Evolutionary conservation across 139 green algal species (phyloP), one percentile per base, ranked within the genome.

Genomic region (Tetraselmis striata): DNA sequence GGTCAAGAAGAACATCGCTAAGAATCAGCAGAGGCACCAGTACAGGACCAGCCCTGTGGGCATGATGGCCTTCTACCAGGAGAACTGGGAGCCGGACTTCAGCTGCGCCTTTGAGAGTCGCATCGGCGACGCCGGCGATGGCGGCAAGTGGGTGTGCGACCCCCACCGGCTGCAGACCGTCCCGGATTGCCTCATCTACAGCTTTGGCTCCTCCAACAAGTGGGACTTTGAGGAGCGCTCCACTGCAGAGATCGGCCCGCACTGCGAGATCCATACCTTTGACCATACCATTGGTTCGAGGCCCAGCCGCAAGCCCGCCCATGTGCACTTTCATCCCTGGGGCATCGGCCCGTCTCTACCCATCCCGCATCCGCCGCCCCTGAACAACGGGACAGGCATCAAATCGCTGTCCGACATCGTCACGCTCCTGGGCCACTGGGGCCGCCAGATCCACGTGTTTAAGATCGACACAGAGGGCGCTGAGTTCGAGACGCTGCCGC

Each of bases 61-160:
- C 5, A 81, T 29, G 25, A 29, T 2, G 2, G 25, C 77, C 25
- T 81, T 81, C 32, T 81, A 32, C 77, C 77, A 81, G 77, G 25
- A 67, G 32, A 81, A 81, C n/a, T 81, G 77, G 77, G 77, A 81
- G 32, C 77, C 77, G 2, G 77, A 81, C 77, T 81, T 81, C 32
- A 67, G 31, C 23, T 81, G 77, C 32, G 23, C 22, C 27, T 59
- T 29, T 18, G 77, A 81, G 27, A 32, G 31, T n/a, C 31, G 77
- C 31, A 81, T 81, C 32, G 77, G 77, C 24, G 26, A 59, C 2
- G 2, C 26, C 24, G 77, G 77, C 25, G 77, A 81, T 18, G 77
- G 77, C 25, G 77, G 77, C 77, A 81, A 81, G 32, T 81, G 77
- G 77, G 2, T 81, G 28, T 81, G 77, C 27, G 77, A 81, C 32